Evolutionary conservation across 345 rosid genomes (phyloP), one percentile per base, ranked within the genome.

Genomic region (Erodium maritimum): DNA sequence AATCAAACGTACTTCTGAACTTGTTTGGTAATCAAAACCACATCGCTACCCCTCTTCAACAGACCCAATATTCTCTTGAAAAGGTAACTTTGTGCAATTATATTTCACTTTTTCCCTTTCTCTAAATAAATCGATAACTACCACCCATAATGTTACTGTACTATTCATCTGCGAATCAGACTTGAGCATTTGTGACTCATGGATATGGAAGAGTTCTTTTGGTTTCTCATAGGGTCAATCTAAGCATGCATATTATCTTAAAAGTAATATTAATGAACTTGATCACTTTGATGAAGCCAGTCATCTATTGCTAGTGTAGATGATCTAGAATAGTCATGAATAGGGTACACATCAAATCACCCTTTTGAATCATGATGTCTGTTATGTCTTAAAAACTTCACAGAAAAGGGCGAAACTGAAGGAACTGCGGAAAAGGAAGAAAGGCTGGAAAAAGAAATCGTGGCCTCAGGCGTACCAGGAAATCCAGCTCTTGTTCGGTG

Each of bases 391-490:
- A 4, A 24, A 24, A 20, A 21, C 55, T 56, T 19, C 34, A 17
- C 88, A 89, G 97, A 93, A 89, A 74, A 77, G 64, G 56, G 65
- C 61, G 56, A 81, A 79, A 75, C 72, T 85, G 33, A 87, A 89
- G 80, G 97, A 93, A 51, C 69, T 85, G 23, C 48, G 72, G 10
- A 85, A 73, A 76, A 93, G 67, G 77, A 76, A 81, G 18, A 93
- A 77, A 77, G 85, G 84, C 18, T 60, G 91, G 85, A 89, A 80
- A 69, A 85, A 79, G 78, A 87, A 87, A 65, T 77, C 83, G 16
- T 87, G 97, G 97, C 99, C 99, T 3, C 80, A 66, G 55, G 68
- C 76, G 6, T 60, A 65, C 21, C 87, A 83, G 51, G 91, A 87
- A 55, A 74, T 85, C 17, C 78, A 79, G 61, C 73, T 89, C 59